Evolutionary conservation across 2,329 filamentous ascomycete species (phyloP).

Genomic region (Talaromyces sp.): DNA sequence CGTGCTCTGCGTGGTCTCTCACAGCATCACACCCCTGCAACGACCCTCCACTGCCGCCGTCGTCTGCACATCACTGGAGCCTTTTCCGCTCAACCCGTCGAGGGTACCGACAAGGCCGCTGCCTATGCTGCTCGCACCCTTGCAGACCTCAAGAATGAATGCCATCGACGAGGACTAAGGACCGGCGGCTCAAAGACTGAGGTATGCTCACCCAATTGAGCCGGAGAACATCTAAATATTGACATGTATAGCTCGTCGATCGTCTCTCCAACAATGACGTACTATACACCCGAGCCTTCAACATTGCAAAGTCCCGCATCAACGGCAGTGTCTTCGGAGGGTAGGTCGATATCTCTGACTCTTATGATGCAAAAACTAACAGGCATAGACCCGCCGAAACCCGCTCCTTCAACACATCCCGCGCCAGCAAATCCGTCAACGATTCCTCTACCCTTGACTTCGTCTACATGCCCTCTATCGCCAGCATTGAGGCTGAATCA

Average conservation of each 20-base stretch:
- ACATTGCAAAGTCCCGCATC: slow-evolving; percentile 51
- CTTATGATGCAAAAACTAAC: not conserved
- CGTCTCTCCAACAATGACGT: slow-evolving; percentile 54
- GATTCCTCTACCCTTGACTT: slow-evolving; percentile 63
- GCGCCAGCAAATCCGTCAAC: slow-evolving; percentile 53
- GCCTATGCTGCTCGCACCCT: slow-evolving; percentile 51
- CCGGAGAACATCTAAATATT: not conserved
- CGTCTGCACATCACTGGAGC: slow-evolving; percentile 59
- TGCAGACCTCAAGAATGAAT: slow-evolving; percentile 51
- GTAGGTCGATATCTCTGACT: slow-evolving; percentile 26
- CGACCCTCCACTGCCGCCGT: slow-evolving; percentile 39
- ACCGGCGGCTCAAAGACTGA: slow-evolving; percentile 49
- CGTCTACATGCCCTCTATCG: slow-evolving; percentile 55
- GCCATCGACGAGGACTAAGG: slow-evolving; percentile 48
- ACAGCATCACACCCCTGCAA: slow-evolving; percentile 33
- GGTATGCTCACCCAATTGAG: slow-evolving; percentile 32
- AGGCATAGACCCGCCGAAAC: slow-evolving; percentile 21
- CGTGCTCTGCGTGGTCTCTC: slow-evolving; percentile 45
- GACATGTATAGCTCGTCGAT: slow-evolving; percentile 44
- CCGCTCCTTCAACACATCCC: slow-evolving; percentile 62
- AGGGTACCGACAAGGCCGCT: slow-evolving; percentile 50
- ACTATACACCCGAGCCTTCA: slow-evolving; percentile 52
- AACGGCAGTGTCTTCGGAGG: slow-evolving; percentile 40
- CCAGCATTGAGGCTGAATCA: slow-evolving; percentile 35
- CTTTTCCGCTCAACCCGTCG: slow-evolving; percentile 51